Evolutionary conservation across 495 filamentous ascomycete species (phyloP), one percentile per base, ranked within the genome.

Genomic region (Aspergillus heteromorphus): DNA sequence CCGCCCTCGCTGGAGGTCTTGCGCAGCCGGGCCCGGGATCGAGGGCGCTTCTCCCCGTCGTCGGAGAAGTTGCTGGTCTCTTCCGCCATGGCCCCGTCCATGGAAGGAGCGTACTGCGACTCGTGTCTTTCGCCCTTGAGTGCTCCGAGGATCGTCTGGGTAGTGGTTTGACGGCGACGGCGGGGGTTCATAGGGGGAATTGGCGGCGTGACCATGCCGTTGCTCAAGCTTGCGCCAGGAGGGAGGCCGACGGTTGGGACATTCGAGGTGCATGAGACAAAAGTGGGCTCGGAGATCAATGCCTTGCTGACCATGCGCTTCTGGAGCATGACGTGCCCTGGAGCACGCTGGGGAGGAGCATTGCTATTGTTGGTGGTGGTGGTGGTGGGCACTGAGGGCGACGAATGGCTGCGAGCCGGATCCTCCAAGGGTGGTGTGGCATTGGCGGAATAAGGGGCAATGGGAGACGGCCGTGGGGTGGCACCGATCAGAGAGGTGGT

Each of bases 231-330:
- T 43, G 79, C 61, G 50, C 76, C 71, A 55, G 75, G 59, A 2
- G 85, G 85, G 2, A 89, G 73, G 36, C 80, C 78, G 11, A 87
- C 76, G 0, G 82, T 83, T 3, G 84, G 82, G 14, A 93, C 79
- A 40, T 84, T 85, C 9, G 85, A 90, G 8, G 89, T 93, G 18
- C 79, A 82, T 30, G 82, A 87, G n/a, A 92, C 68, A 52, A 95
- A 87, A 0, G 80, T 87, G 0, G 91, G 91, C 58, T 93, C 91
- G 2, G 89, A 92, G 36, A 96, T 95, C 23, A 87, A 82, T 30
- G 78, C 73, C 62, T 92, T 91, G 60, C 83, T 85, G 45, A 93
- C 73, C 0, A 80, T 73, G 34, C 82, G 82, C 73, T 90, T 93
- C 51, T 67, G 75, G 19, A 72, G 68, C 50, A 56, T 53, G 38